These are phyloP conservation scores for Mayamaea pseudoterrestris DNA, from an alignment of 108 stramenopile genomes.

Conservation along the genomic window DNA sequence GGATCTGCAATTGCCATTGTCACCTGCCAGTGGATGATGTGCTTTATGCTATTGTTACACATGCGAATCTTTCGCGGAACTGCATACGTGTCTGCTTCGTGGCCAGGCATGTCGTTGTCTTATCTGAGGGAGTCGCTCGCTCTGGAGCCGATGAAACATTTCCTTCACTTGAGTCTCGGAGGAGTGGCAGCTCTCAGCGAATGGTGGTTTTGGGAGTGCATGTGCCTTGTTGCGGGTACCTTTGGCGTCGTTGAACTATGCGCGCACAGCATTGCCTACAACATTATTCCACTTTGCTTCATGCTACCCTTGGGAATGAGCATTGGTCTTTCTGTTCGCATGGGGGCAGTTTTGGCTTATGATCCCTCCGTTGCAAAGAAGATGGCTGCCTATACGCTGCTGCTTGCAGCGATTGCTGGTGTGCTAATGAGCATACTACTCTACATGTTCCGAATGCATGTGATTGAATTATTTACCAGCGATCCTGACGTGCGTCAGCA, in stretches of 20 bases:
- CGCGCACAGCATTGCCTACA: slow-evolving; percentile 32
- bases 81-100: background rate
- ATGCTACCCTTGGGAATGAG: slow-evolving; percentile 35
- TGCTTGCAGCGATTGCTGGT: slow-evolving; percentile 10
- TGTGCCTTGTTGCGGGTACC: slow-evolving; percentile 31
- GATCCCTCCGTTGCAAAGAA: slow-evolving; percentile 20
- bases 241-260: slow-evolving; percentile 29
- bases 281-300: slow-evolving; percentile 32
- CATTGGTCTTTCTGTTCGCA: slow-evolving; percentile 37
- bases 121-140: slow-evolving; percentile 8
- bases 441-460: slow-evolving; percentile 15
- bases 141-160: slow-evolving; percentile 14
- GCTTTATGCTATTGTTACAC: slow-evolving; percentile 10
- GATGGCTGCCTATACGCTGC: slow-evolving; percentile 23
- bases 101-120: background rate
- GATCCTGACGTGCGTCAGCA: slow-evolving; percentile 23
- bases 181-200: slow-evolving; percentile 31
- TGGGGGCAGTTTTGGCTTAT: slow-evolving; percentile 28
- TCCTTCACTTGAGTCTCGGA: slow-evolving; percentile 26
- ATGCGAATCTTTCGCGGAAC: background rate
- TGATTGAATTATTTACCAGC: slow-evolving; percentile 20
- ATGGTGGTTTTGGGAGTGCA: slow-evolving; percentile 47
- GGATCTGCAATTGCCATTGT: slow-evolving; percentile 29
- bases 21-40: slow-evolving; percentile 23
- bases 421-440: slow-evolving; percentile 6